These are phyloP conservation scores for Rhinocladiella mackenziei DNA, from an alignment of 2,329 filamentous ascomycete species.

Conservation along the genomic window DNA sequence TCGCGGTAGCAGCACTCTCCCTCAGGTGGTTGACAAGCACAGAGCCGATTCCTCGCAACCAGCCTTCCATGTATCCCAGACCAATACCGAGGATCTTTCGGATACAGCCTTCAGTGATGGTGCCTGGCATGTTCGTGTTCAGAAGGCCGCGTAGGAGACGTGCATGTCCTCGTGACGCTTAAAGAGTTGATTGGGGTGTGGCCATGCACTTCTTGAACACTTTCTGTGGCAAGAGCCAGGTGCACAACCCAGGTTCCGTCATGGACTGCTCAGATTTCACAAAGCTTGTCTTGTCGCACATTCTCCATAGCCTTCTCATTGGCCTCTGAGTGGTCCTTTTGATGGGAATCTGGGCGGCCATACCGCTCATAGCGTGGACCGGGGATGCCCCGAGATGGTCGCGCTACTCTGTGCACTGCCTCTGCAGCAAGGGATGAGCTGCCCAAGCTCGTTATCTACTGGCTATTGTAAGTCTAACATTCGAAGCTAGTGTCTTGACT, in stretches of 20 bases:
- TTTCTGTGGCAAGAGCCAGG: conserved; percentile 82
- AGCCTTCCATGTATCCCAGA: conserved; percentile 97
- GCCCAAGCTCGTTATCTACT: too few relatives aligned
- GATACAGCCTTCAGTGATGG: conserved; percentile 90
- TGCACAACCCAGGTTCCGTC: conserved; percentile 98
- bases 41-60: conserved; percentile 90
- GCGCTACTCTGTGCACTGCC: too few relatives aligned
- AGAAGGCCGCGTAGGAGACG: conserved; percentile 81
- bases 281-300: conserved; percentile 91
- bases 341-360: conserved; percentile 98
- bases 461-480: too few relatives aligned
- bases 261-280: conserved; percentile 90
- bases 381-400: too few relatives aligned
- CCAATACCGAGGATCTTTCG: conserved; percentile 97
- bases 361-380: conserved; percentile 99
- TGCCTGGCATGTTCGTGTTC: conserved; percentile 95
- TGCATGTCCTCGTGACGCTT: conserved; percentile 82
- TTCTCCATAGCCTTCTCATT: conserved; percentile 93
- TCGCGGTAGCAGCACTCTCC: conserved; percentile 96
- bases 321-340: conserved; percentile 85
- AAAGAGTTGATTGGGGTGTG: conserved; percentile 93
- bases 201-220: conserved; percentile 99
- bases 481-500: too few relatives aligned
- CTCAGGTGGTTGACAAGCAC: conserved; percentile 97
- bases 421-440: too few relatives aligned